phyloP scores from a whole-genome alignment of 495 filamentous ascomycete species.

The Arthonia radiata region DNA sequence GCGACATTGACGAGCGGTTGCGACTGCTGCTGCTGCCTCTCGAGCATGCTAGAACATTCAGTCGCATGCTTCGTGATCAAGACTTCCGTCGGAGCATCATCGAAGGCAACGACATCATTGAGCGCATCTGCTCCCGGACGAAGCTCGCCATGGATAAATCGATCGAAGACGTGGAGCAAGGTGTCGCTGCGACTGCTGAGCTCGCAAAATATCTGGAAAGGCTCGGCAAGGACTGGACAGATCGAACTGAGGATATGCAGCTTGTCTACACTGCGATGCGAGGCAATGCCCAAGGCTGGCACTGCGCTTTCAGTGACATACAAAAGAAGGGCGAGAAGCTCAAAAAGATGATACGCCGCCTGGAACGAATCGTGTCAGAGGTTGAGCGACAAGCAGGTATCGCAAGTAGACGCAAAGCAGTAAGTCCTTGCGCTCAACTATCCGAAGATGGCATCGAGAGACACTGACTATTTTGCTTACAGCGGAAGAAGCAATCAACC shows the following conservation, averaged over 20 bases:
- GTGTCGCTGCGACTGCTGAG: constrained; percentile 47
- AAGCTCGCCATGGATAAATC: constrained; percentile 46
- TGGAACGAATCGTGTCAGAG: constrained; percentile 43
- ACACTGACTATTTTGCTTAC: background rate
- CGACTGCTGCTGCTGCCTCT: constrained; percentile 62
- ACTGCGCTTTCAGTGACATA: constrained; percentile 41
- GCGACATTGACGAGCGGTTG: constrained; percentile 48
- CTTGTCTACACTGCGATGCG: constrained; percentile 32
- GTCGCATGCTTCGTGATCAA: constrained; percentile 66
- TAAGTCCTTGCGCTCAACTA: constrained; percentile 7
- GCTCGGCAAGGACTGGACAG: constrained; percentile 27
- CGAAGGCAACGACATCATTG: constrained; percentile 72
- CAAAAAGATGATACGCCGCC: constrained; percentile 31
- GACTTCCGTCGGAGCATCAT: constrained; percentile 60
- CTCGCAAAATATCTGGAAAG: constrained; percentile 49
- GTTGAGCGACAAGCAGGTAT: constrained; percentile 53
- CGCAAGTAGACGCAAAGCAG: constrained; percentile 38
- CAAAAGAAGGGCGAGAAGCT: constrained; percentile 38
- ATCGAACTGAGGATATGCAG: constrained; percentile 8
- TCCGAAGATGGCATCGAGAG: background rate
- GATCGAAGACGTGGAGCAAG: constrained; percentile 53
- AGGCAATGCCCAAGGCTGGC: constrained; percentile 71
- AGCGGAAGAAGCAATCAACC: background rate
- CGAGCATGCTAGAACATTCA: constrained; percentile 60
- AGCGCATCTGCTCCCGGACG: constrained; percentile 64